Base-by-base conservation (phyloP, 306 rosid species). In the Prunus mongolica region DNA sequence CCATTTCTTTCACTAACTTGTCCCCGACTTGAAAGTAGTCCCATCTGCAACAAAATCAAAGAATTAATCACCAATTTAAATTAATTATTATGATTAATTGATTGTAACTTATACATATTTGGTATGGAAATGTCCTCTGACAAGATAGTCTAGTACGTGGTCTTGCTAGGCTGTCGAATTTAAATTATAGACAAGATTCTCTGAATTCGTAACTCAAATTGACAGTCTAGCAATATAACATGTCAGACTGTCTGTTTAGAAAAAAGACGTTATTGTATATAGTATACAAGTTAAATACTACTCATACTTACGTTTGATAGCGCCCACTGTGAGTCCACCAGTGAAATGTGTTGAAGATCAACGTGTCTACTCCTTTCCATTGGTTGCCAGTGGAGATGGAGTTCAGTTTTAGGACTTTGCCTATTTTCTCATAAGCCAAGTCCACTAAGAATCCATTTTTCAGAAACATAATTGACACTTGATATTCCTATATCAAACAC, bases 391-490 rank as follows among this genome's bases (percentile, higher is more conserved):
- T 58, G 20, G 15, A 72, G 56, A 90, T 85, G 62, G 97, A 82
- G 3, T 88, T 92, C 49, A 92, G 84, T 73, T 86, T 88, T 46
- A 92, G 68, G 55, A 92, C 86, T 76, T 74, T 87, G 3, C 96
- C 86, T 2, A 74, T 78, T 62, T 46, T 60, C 52, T 90, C 86
- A 52, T 55, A 30, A 52, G 76, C 78, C 72, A 80, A 41, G 69
- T 92, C 96, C 77, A 90, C 97, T 28, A 92, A 78, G 79, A 88
- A 92, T 15, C 92, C 93, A 84, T 90, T 84, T 83, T 90, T 87
- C 85, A 81, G 69, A 82, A 88, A 90, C 81, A 79, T 75, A 2
- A 92, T 58, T 66, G 90, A 82, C 52, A 78, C 60, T 60, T 62
- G 83, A 78, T 84, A 90, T 64, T 83, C 97, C 93, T 90, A 27